These are phyloP conservation scores for Morella rubra DNA, from an alignment of 306 rosid genomes.

Conservation along the genomic window DNA sequence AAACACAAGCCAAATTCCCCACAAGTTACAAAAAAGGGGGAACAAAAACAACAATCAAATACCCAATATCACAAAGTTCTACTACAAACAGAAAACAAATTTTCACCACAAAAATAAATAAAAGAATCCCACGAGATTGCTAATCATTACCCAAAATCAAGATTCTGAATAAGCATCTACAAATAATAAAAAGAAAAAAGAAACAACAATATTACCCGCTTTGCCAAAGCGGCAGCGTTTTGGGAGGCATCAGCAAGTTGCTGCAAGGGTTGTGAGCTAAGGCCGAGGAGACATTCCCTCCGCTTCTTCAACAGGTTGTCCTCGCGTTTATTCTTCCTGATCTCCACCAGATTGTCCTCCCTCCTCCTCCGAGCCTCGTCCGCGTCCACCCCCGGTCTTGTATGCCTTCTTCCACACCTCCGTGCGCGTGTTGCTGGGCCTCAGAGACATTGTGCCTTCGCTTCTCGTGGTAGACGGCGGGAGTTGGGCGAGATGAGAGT, in stretches of 20 bases:
- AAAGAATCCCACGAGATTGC: neutral
- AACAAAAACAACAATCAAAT: neutral
- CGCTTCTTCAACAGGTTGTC: conserved; percentile 61
- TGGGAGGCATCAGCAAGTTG: conserved; percentile 45
- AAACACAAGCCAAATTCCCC: neutral
- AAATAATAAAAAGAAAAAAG: neutral
- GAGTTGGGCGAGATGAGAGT: too few relatives aligned
- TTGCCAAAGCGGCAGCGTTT: conserved; percentile 34
- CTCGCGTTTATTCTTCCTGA: conserved; percentile 69
- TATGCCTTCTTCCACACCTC: conserved; percentile 60
- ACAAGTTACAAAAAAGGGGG: neutral
- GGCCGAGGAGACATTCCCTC: conserved; percentile 45
- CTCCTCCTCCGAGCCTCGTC: conserved; percentile 63
- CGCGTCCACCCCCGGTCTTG: conserved; percentile 64
- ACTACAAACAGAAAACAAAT: neutral
- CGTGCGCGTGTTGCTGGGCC: conserved; percentile 45
- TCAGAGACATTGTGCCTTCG: conserved; percentile 49
- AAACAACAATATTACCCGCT: conserved; percentile 27
- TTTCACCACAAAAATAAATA: neutral
- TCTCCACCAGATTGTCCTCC: conserved; percentile 60
- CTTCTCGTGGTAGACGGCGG: neutral
- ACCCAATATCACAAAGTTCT: neutral
- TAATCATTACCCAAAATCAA: neutral
- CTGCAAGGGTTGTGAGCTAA: conserved; percentile 34
- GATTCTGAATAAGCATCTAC: neutral